Base-by-base conservation (phyloP, 1,284 basidiomycete genomes). In the Rhodotorula sp. region DNA sequence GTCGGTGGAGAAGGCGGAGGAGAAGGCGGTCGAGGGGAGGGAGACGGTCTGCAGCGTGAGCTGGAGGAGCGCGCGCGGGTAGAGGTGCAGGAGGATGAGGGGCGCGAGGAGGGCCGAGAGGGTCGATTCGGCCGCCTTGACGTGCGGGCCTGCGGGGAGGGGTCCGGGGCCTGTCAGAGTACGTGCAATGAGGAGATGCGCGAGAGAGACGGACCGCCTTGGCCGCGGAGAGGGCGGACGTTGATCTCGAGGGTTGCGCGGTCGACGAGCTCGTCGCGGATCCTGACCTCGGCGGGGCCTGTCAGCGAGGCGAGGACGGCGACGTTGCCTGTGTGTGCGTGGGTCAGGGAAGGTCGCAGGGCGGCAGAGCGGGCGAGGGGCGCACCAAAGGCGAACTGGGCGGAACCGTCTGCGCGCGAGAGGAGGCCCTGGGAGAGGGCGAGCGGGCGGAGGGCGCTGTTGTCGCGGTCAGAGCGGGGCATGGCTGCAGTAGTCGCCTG, bases 41-140 rank as follows among this genome's bases (percentile, higher is more conserved):
- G 80, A 88, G 37, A 84, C 77, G 27, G 82, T 82, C 79, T 86
- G 89, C 65, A 88, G 86, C 29, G 88, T 88, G 60, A 86, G 80
- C 75, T 91, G 91, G 55, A 91, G 82, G 73, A 88, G 81, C 19
- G 85, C 83, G 66, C 85, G 81, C 29, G 86, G 86, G 80, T 85
- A 80, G 73, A 84, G 79, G 74, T 83, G 76, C 29, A 85, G 81
- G 46, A 82, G 76, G 54, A 86, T 80, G 13, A 85, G 79, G 8
- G 82, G 81, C 8, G 77, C 68, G 64, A 83, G 80, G 53, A 83
- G 78, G 22, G 74, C 77, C 46, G 72, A 54, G 34, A 84, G 75
- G 15, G 78, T 71, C 6, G 79, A 76, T 48, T 81, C 80, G n/a
- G 83, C 69, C 0, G 83, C 77, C 74, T 82, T 80, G 9, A 80